Evolutionary conservation across 805 yeast species (phyloP).

Genomic region (Ogataea glucozyma): DNA sequence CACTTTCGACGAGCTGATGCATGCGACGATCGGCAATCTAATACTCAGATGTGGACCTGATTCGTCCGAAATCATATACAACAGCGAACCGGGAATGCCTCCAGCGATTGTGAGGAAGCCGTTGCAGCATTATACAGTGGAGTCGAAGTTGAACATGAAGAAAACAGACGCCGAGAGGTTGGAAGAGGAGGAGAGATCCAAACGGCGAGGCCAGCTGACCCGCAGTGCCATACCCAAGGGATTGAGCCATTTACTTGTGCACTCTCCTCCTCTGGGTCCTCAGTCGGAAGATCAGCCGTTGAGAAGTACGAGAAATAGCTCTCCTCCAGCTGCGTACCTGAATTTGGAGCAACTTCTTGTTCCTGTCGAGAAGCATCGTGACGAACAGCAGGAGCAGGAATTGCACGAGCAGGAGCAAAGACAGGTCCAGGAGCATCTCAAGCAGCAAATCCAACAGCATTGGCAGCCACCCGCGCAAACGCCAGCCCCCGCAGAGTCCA

Average conservation of each 20-base stretch:
- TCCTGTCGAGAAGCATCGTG: not conserved
- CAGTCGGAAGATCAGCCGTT: conserved; percentile 11
- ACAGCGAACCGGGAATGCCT: conserved; percentile 52
- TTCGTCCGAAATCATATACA: conserved; percentile 55
- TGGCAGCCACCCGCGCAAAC: not conserved
- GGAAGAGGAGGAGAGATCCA: conserved; percentile 50
- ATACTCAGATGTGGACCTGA: conserved; percentile 65
- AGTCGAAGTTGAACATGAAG: conserved; percentile 32
- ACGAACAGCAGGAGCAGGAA: no score
- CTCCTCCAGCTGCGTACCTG: conserved; percentile 2
- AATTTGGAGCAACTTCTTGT: conserved; percentile 4
- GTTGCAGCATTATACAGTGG: conserved; percentile 38
- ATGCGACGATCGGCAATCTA: conserved; percentile 62
- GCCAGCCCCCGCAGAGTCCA: not conserved
- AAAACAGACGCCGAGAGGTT: conserved; percentile 38
- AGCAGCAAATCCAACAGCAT: no score
- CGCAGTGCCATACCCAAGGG: conserved; percentile 56
- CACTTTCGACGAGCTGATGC: conserved; percentile 66
- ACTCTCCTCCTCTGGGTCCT: conserved; percentile 38
- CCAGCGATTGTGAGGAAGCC: conserved; percentile 56
- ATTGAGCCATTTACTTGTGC: conserved; percentile 49
- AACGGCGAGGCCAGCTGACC: conserved; percentile 52
- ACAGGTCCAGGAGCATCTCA: no score
- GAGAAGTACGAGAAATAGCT: not conserved
- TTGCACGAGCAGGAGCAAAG: no score